Evolutionary conservation across 192 early-diverging fungal species (phyloP).

Genomic region (Phlyctochytrium arcticum): DNA sequence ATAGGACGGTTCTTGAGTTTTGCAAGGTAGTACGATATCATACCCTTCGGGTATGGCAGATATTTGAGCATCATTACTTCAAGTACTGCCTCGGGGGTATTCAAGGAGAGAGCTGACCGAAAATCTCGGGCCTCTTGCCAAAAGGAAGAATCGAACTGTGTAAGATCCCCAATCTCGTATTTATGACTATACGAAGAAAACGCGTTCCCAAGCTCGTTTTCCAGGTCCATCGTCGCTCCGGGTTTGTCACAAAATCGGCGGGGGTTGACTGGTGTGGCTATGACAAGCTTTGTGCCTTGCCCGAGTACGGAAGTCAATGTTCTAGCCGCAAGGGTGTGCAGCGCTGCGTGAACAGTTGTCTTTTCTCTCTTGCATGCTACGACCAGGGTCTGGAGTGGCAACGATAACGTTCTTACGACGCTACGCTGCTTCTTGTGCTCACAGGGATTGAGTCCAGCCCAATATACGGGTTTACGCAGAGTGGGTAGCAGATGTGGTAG

Average conservation of each 20-base stretch:
- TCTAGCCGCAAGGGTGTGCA: neutral
- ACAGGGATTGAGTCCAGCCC: neutral
- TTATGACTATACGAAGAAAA: neutral
- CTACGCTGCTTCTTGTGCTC: neutral
- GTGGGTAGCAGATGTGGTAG: neutral
- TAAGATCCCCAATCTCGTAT: neutral
- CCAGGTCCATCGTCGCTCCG: neutral
- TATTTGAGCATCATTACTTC: neutral
- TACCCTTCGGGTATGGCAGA: neutral
- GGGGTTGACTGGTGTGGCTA: neutral
- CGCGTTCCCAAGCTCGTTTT: neutral
- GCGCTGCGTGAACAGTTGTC: neutral
- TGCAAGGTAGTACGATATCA: neutral
- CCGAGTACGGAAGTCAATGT: neutral
- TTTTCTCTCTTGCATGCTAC: neutral
- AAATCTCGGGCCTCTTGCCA: neutral
- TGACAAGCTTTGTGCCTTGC: neutral
- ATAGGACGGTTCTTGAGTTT: neutral
- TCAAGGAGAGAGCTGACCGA: neutral
- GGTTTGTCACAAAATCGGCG: neutral
- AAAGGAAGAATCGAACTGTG: neutral
- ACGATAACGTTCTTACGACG: neutral
- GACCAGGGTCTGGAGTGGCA: neutral
- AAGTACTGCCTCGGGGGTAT: neutral
- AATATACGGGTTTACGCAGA: neutral